Conservation (phyloP, 495 filamentous ascomycete genomes). For the Talaromyces borbonicus region DNA sequence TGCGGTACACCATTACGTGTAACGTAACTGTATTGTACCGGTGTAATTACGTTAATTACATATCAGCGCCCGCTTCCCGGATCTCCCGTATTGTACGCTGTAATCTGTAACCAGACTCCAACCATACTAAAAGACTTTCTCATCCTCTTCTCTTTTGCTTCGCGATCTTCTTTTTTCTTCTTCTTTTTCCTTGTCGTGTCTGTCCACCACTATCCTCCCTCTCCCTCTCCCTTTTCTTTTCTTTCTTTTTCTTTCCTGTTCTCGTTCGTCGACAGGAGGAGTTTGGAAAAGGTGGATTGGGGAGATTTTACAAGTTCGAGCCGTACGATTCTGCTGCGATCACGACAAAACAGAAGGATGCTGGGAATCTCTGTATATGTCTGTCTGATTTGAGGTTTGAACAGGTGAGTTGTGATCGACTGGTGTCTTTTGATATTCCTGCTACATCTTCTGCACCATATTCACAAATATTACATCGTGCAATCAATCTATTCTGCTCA, state of each 20-base stretch:
- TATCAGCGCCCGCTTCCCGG: constrained; percentile 2
- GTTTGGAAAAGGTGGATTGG: not conserved
- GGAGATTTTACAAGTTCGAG: not conserved
- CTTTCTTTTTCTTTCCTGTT: not conserved
- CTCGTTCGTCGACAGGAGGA: not conserved
- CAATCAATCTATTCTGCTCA: no score
- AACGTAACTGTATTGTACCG: no score
- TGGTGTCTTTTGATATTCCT: not conserved
- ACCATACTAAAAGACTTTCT: not conserved
- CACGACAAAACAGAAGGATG: no score
- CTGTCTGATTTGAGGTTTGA: not conserved
- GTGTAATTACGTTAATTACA: not conserved
- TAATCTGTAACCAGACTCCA: no score
- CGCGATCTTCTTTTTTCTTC: not conserved
- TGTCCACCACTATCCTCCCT: no score
- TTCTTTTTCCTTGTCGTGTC: not conserved
- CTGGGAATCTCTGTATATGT: constrained; percentile 4
- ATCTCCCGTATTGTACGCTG: constrained; percentile 3
- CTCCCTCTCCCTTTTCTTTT: not conserved
- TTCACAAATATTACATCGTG: no score
- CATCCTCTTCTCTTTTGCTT: not conserved
- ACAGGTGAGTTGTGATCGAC: not conserved
- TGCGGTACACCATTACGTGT: no score
- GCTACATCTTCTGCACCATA: no score
- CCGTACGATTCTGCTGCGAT: not conserved